Base-by-base conservation (phyloP, 352 stramenopile species). In the Pythium volutum region DNA sequence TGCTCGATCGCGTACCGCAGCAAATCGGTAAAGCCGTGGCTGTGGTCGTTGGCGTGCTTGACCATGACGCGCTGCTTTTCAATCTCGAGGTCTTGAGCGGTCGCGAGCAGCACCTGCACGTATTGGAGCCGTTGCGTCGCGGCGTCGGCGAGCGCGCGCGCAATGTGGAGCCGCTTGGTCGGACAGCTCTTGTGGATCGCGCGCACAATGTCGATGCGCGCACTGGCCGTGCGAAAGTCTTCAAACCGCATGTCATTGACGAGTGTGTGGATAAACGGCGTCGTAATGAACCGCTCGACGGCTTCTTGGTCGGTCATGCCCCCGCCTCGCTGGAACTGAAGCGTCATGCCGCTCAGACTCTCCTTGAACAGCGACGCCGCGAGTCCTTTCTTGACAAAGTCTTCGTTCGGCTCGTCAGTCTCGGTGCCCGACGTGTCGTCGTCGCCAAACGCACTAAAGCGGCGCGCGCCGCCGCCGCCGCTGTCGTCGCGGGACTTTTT, bases 101-200 rank as follows among this genome's bases (percentile, higher is more conserved):
- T 70, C 2, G 53, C 41, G n/a, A 71, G 61, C 22, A 89, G 57
- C 3, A 78, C 75, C n/a, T 69, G 48, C 23, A 95, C 79, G 47
- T 91, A 92, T 48, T 87, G 59, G 3, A 90, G 68, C 0, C 86
- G 86, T 23, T 93, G 63, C 8, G 63, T 62, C n/a, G 82, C 85
- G 2, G 84, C 79, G 52, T 95, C 84, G 0, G 79, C 79, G 23
- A 95, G 71, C 47, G 86, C 86, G 31, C 81, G 83, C 7, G 80
- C 69, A 49, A 95, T 81, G 38, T 88, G 69, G 25, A 89, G 45
- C 2, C 84, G 77, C 61, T 91, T 91, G 61, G 63, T 72, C 6
- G 83, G 76, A 39, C 79, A 93, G 55, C 76, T 87, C 54, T 90
- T 88, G 69, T 92, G 86, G 61, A 95, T 91, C n/a, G 86, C 86